Evolutionary conservation across 805 yeast species (phyloP).

Genomic region (Wickerhamomyces xylosicus): DNA sequence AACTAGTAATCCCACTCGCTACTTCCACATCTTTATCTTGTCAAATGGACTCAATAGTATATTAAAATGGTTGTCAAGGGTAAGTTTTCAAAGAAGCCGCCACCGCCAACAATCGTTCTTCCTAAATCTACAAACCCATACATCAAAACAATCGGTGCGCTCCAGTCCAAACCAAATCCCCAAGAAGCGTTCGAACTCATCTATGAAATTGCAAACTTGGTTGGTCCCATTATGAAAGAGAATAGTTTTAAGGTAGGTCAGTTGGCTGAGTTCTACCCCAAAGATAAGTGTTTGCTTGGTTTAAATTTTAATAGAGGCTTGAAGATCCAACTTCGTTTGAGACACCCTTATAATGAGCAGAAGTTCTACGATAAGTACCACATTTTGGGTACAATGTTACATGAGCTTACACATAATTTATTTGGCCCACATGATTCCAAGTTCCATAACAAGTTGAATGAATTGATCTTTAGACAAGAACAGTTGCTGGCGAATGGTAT

Average conservation of each 20-base stretch:
- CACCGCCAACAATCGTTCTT: constrained; percentile 5
- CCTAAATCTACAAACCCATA: constrained; percentile 21
- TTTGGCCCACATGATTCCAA: constrained; percentile 71
- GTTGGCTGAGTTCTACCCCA: constrained; percentile 78
- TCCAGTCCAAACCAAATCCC: constrained; percentile 34
- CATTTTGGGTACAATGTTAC: constrained; percentile 75
- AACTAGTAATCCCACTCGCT: too few relatives aligned
- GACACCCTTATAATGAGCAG: constrained; percentile 43
- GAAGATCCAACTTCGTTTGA: constrained; percentile 60
- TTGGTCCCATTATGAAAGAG: constrained; percentile 70
- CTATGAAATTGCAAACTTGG: constrained; percentile 57
- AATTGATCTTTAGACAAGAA: constrained; percentile 29
- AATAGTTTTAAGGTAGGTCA: constrained; percentile 55
- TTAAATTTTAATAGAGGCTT: constrained; percentile 72
- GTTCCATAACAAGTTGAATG: constrained; percentile 60
- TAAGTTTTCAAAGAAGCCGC: constrained; percentile 7
- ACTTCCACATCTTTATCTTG: too few relatives aligned
- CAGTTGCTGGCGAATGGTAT: constrained; percentile 29
- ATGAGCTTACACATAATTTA: constrained; percentile 76
- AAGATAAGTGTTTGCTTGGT: constrained; percentile 54
- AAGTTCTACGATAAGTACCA: constrained; percentile 54
- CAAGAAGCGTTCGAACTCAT: constrained; percentile 49
- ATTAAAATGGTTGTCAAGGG: constrained; percentile 15
- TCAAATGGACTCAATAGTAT: too few relatives aligned
- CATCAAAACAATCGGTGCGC: constrained; percentile 27